These are phyloP conservation scores for Coniferiporia weirii DNA, from an alignment of 1,284 basidiomycete genomes.

Conservation along the genomic window DNA sequence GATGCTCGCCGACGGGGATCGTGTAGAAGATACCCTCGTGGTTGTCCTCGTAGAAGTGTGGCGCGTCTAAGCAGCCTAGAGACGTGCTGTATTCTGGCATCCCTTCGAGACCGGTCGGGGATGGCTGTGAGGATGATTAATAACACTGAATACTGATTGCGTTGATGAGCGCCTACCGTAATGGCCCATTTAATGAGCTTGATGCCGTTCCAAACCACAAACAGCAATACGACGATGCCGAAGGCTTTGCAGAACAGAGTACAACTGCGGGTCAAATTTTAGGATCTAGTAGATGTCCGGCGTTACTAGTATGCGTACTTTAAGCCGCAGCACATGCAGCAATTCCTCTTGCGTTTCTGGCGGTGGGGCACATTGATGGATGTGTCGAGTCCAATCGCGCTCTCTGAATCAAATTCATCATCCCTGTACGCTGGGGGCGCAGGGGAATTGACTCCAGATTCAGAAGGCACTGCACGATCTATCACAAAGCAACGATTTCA, in stretches of 20 bases:
- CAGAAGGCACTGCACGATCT: slow-evolving; percentile 8
- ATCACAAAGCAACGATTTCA: too few species aligned
- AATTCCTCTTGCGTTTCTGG: slow-evolving; percentile 32
- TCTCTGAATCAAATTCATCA: slow-evolving; percentile 14
- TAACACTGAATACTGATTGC: background rate
- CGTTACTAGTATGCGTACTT: slow-evolving; percentile 32
- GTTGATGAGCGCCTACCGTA: slow-evolving; percentile 32
- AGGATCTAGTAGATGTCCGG: background rate
- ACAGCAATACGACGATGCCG: slow-evolving; percentile 40
- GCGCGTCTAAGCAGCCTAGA: slow-evolving; percentile 40
- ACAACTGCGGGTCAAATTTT: slow-evolving; percentile 33
- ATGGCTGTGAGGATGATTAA: slow-evolving; percentile 31
- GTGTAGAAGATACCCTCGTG: slow-evolving; percentile 29
- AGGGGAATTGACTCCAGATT: slow-evolving; percentile 4
- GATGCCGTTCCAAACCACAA: slow-evolving; percentile 39
- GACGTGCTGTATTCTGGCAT: slow-evolving; percentile 52
- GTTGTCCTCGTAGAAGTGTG: slow-evolving; percentile 40
- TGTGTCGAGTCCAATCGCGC: slow-evolving; percentile 23
- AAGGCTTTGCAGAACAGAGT: slow-evolving; percentile 51
- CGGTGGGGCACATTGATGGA: slow-evolving; percentile 29
- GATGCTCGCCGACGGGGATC: slow-evolving; percentile 33
- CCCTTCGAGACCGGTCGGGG: slow-evolving; percentile 44
- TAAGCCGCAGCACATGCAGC: slow-evolving; percentile 51
- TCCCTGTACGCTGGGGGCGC: slow-evolving; percentile 17
- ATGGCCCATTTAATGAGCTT: slow-evolving; percentile 44